Conservation (phyloP, 1,284 basidiomycete species). For the Microbotryum violaceum region DNA sequence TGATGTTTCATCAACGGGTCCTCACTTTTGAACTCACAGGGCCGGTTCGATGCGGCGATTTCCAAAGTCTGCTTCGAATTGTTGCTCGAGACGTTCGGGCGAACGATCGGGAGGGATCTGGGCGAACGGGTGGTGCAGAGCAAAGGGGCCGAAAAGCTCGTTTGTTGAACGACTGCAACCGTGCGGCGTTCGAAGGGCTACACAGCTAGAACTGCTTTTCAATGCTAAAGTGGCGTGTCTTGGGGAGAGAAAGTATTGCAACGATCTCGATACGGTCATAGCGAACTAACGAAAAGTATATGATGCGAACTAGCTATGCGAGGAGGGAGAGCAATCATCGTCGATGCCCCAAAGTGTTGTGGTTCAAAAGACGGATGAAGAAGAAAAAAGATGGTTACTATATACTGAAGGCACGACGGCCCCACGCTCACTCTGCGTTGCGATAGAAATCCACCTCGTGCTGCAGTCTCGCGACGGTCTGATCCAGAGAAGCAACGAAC, state of each 20-base stretch:
- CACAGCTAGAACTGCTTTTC: no score
- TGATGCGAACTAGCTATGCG: no score
- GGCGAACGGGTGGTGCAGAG: conserved; percentile 44
- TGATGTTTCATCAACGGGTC: background rate
- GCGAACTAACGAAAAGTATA: no score
- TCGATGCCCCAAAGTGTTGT: no score
- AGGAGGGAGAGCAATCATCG: no score
- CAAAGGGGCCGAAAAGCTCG: conserved; percentile 22
- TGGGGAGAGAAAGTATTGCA: no score
- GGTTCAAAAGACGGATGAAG: background rate
- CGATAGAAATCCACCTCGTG: conserved; percentile 6
- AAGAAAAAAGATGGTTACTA: background rate
- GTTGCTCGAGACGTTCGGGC: conserved; percentile 88
- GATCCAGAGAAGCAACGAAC: background rate
- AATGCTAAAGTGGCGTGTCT: no score
- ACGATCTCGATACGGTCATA: no score
- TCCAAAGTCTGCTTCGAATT: conserved; percentile 65
- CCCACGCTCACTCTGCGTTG: background rate
- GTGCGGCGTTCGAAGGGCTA: no score
- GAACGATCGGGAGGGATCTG: conserved; percentile 72
- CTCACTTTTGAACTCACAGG: conserved; percentile 37
- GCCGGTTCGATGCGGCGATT: conserved; percentile 84
- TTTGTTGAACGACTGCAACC: conserved; percentile 12
- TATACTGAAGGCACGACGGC: no score
- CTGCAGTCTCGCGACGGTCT: background rate